Percentiles rank a stretch among this genome's conserved stretches.
Evolutionary conservation across 306 rosid species (phyloP).

Genomic region (Fragaria vesca): DNA sequence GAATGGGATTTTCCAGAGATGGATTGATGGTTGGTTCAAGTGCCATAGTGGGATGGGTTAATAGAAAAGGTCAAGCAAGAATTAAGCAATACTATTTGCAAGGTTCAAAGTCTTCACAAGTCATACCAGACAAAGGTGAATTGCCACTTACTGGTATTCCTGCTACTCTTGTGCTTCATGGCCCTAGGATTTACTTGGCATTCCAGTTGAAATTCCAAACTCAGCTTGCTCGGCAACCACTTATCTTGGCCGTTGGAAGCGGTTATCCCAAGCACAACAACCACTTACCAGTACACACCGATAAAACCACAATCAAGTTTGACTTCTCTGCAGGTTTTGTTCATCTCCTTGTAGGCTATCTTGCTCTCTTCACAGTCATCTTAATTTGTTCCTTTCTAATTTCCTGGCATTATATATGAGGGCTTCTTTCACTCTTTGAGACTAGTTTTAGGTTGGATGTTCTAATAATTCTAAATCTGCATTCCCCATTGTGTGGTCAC

Average conservation of each 20-base stretch:
- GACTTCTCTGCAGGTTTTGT: constrained; percentile 80
- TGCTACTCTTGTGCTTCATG: constrained; percentile 78
- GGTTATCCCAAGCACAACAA: constrained; percentile 53
- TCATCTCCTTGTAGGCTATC: neutral
- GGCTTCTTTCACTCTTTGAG: neutral
- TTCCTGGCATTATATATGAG: neutral
- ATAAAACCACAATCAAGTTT: constrained; percentile 54
- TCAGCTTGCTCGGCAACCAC: constrained; percentile 64
- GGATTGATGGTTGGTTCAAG: constrained; percentile 96
- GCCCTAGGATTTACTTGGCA: constrained; percentile 82
- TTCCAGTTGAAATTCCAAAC: constrained; percentile 67
- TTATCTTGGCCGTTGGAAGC: constrained; percentile 72
- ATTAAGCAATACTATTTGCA: constrained; percentile 79
- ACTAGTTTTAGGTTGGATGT: neutral
- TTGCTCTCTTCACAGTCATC: neutral
- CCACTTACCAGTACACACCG: constrained; percentile 61
- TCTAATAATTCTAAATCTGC: neutral
- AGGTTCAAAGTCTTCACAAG: constrained; percentile 64
- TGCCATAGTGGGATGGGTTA: constrained; percentile 94
- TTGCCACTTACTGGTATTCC: constrained; percentile 83
- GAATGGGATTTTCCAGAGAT: constrained; percentile 84
- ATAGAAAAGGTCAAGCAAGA: constrained; percentile 78
- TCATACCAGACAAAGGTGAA: constrained; percentile 82
- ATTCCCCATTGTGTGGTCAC: neutral
- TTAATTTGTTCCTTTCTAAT: no score